These are phyloP conservation scores for Paracamarosporium sp. DNA, from an alignment of 2,329 filamentous ascomycete genomes.

Conservation along the genomic window DNA sequence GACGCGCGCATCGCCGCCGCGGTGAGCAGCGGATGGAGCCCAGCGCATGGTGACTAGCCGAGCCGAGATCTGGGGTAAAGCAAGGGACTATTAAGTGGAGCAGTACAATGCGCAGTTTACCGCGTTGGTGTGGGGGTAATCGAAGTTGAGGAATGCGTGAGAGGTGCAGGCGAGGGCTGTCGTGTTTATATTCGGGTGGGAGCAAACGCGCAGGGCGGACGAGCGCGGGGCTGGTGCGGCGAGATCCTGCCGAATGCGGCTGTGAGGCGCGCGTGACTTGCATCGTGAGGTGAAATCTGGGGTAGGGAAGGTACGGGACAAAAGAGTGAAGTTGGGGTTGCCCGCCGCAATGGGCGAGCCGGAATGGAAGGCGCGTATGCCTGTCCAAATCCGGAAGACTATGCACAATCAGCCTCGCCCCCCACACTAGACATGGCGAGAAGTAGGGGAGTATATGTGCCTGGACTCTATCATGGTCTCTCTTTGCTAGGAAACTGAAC, in stretches of 20 bases:
- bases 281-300: constrained; percentile 2
- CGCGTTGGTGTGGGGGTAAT: constrained; percentile 1
- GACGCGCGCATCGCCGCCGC: constrained; percentile 59
- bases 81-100: constrained; percentile 6
- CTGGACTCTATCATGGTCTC: background rate
- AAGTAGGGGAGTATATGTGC: background rate
- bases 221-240: background rate
- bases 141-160: constrained; percentile 4
- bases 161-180: background rate
- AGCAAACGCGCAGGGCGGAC: background rate
- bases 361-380: constrained; percentile 3
- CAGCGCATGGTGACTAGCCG: constrained; percentile 27
- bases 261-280: background rate
- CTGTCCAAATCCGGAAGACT: constrained; percentile 1
- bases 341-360: background rate
- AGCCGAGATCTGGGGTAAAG: background rate
- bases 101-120: background rate
- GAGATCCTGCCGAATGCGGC: background rate
- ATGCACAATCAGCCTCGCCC: background rate
- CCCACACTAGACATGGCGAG: background rate
- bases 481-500: background rate
- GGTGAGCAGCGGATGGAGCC: constrained; percentile 27
- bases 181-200: constrained; percentile 14
- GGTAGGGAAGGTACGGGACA: background rate
- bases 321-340: background rate